Evolutionary conservation across 352 stramenopile genomes (phyloP), one percentile per base, ranked within the genome.

Genomic region (Phytophthora crassamura): DNA sequence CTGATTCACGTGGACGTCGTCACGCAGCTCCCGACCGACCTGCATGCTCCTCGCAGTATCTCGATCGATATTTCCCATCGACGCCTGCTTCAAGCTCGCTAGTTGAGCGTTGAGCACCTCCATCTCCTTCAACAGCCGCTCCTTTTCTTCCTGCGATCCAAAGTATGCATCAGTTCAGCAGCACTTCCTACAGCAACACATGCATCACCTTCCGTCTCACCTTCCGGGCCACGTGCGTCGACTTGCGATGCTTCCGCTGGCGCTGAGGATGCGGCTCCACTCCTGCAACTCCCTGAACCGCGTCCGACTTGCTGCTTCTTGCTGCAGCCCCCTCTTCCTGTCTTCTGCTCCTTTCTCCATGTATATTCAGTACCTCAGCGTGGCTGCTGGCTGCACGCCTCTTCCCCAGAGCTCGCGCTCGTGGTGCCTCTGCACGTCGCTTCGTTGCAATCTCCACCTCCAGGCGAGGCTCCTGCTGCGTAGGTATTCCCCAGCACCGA

Each of bases 91-190:
- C 40, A 82, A 62, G 7, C 60, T 52, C 16, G 18, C 25, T 42
- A 81, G 50, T n/a, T 79, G 54, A 3, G 36, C 43, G 20, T 74
- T 65, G 7, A 81, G 36, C 22, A 28, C 14, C 30, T 51, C 50
- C 38, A 77, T 64, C 18, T 82, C 67, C 34, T 64, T 53, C 15
- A 71, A 14, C 25, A 82, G 46, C 22, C 46, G 32, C 28, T 74
- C 67, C 22, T 77, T 79, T 35, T 82, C 69, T 53, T 79, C 70
- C 67, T 74, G 40, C 45, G 38, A 2, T 15, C 16, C 15, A 45
- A 52, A 16, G 3, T 41, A 34, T 5, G 18, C 16, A 53, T 33
- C 14, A 7, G 16, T 22, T 16, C 18, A 35, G 41, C 36, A 45
- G 5, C 8, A 32, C 25, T 14, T 15, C 15, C n/a, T 18, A 33